Base-by-base conservation (phyloP, 768 basidiomycete genomes). In the Suillus sp. region DNA sequence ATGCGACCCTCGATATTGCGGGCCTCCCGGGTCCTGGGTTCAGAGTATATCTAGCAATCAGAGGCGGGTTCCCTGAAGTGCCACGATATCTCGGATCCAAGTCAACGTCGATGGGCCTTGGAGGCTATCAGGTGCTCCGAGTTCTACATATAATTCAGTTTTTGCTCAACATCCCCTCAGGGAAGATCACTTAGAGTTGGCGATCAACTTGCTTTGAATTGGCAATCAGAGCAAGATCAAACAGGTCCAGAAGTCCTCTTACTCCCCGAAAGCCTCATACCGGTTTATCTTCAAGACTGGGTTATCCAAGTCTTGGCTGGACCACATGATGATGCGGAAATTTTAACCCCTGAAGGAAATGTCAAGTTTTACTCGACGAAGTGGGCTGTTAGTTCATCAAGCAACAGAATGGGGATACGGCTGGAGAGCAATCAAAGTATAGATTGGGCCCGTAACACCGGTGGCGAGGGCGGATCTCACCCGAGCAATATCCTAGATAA, bases 381-480 rank as follows among this genome's bases (percentile, higher is more conserved):
- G 1, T 89, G 85, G 86, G 75, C 71, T 0, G 78, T 89, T 42
- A 84, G 84, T 62, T 70, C 82, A 1, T 81, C 85, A 1, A 86
- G 85, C 66, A 89, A 88, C 65, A 79, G 88, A 25, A 83, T 86
- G 69, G 89, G 89, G 3, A 83, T 89, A 53, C 82, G 89, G 5
- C 77, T 91, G 2, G 80, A 87, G 48, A 67, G 69, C 22, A 35
- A 70, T 71, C 69, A 73, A 4, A 79, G 77, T 40, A 80, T 89
- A 45, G 65, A 72, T 7, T 90, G 86, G 85, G 81, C 86, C 0
- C 77, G 87, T 40, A 62, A 63, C 6, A 83, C 77, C 48, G 88
- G 89, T 14, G 88, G 88, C 0, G 83, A 89, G 64, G 89, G 88
- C 2, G 89, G 88, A 0, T 83, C 84, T 18, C 89, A 90, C 67